Conservation (phyloP, 2,329 filamentous ascomycete genomes). For the Fusarium paranaense region DNA sequence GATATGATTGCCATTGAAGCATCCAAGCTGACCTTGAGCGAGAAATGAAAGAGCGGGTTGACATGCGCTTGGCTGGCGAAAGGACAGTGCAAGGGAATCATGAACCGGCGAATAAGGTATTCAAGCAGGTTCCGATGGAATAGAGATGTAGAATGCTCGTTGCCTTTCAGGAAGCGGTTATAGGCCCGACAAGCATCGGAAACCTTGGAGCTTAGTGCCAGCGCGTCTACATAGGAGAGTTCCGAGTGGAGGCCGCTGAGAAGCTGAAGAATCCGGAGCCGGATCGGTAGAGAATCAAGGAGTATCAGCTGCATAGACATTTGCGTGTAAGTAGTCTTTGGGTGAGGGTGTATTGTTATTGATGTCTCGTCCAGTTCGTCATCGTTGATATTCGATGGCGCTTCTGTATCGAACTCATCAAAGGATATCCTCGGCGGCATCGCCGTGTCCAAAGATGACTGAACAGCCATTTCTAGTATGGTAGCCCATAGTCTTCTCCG, state of each 20-base stretch:
- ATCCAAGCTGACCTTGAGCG: conserved; percentile 60
- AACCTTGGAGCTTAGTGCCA: conserved; percentile 50
- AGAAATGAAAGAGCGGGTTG: conserved; percentile 63
- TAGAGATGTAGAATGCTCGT: conserved; percentile 26
- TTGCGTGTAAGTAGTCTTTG: conserved; percentile 34
- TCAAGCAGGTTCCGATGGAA: conserved; percentile 64
- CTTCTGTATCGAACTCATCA: conserved; percentile 55
- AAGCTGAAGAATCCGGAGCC: conserved; percentile 50
- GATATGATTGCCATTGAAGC: conserved; percentile 51
- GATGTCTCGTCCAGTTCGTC: conserved; percentile 3
- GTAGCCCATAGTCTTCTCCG: conserved; percentile 58
- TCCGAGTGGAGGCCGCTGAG: conserved; percentile 50
- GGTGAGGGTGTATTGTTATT: not conserved
- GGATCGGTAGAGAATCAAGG: conserved; percentile 50
- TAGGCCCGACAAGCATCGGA: conserved; percentile 40
- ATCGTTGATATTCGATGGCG: conserved; percentile 53
- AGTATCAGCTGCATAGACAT: conserved; percentile 52
- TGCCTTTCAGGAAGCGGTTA: conserved; percentile 33
- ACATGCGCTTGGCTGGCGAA: conserved; percentile 56
- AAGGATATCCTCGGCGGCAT: conserved; percentile 54
- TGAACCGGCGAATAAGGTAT: conserved; percentile 64
- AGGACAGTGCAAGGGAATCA: conserved; percentile 65
- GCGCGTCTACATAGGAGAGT: conserved; percentile 49
- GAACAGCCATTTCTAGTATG: conserved; percentile 54
- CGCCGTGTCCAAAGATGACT: conserved; percentile 53